Conservation (phyloP, 441 rosid genomes). For the Pelargonium cotyledonis region DNA sequence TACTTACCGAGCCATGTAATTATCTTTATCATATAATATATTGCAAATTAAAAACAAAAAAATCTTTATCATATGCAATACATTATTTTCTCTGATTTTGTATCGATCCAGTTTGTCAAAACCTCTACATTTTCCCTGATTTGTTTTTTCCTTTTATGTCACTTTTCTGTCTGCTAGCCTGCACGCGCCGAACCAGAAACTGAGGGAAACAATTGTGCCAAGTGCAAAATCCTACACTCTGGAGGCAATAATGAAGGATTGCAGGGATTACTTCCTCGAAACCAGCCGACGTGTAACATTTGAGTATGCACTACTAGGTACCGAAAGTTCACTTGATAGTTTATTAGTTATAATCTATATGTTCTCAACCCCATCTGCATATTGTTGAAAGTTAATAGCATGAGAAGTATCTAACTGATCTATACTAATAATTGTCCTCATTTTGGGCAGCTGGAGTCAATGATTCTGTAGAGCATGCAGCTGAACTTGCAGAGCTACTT, state of each 20-base stretch:
- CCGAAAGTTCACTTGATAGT: too few species aligned
- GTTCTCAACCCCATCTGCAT: too few species aligned
- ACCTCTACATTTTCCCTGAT: background rate
- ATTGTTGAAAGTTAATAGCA: too few species aligned
- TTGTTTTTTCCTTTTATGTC: background rate
- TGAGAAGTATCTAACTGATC: too few species aligned
- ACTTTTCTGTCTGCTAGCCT: conserved; percentile 40
- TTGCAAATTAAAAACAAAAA: too few species aligned
- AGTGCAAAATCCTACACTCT: conserved; percentile 93
- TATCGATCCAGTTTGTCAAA: background rate
- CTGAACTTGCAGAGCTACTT: conserved; percentile 77
- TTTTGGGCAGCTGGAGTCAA: conserved; percentile 75
- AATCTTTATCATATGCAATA: too few species aligned
- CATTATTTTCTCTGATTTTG: too few species aligned
- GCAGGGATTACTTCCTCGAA: conserved; percentile 72
- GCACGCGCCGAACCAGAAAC: conserved; percentile 90
- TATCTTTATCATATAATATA: too few species aligned
- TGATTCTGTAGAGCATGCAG: conserved; percentile 67
- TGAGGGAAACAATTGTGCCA: conserved; percentile 82
- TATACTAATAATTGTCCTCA: background rate
- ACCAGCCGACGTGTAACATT: conserved; percentile 83
- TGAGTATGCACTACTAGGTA: conserved; percentile 88
- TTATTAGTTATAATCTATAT: too few species aligned
- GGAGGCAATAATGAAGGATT: conserved; percentile 85
- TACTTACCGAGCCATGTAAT: too few species aligned